Conservation (phyloP, 768 basidiomycete species). For the Mrakia blollopis region DNA sequence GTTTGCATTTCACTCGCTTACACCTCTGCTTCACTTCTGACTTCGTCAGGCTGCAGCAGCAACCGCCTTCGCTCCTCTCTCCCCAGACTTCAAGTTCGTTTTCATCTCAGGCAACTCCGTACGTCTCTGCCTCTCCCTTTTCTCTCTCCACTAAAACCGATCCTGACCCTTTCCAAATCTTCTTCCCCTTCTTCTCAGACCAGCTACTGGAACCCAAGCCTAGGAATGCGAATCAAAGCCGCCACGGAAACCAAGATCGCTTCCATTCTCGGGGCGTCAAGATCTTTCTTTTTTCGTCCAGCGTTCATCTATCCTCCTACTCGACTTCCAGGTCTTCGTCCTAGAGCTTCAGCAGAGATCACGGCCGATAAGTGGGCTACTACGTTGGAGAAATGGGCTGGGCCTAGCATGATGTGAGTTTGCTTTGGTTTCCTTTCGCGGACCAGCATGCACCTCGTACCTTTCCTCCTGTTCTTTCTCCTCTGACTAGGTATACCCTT, state of each 20-base stretch:
- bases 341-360: not conserved
- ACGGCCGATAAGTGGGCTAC: not conserved
- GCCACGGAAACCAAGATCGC: not conserved
- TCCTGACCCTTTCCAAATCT: too few relatives aligned
- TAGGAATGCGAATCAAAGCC: not conserved
- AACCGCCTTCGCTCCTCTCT: not conserved
- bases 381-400: not conserved
- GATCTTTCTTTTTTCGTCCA: not conserved
- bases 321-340: not conserved
- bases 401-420: not conserved
- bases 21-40: not conserved
- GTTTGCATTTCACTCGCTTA: not conserved
- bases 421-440: not conserved
- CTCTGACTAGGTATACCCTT: not conserved
- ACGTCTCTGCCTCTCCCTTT: not conserved
- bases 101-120: not conserved
- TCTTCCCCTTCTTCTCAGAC: not conserved
- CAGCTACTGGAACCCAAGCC: not conserved
- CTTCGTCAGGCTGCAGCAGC: not conserved
- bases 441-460: too few relatives aligned
- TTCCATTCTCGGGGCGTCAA: not conserved
- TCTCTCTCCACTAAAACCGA: too few relatives aligned
- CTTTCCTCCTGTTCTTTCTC: not conserved
- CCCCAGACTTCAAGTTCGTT: not conserved
- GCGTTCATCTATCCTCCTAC: not conserved